Conservation (phyloP, 2,329 filamentous ascomycete genomes). For the Fusarium sp. region DNA sequence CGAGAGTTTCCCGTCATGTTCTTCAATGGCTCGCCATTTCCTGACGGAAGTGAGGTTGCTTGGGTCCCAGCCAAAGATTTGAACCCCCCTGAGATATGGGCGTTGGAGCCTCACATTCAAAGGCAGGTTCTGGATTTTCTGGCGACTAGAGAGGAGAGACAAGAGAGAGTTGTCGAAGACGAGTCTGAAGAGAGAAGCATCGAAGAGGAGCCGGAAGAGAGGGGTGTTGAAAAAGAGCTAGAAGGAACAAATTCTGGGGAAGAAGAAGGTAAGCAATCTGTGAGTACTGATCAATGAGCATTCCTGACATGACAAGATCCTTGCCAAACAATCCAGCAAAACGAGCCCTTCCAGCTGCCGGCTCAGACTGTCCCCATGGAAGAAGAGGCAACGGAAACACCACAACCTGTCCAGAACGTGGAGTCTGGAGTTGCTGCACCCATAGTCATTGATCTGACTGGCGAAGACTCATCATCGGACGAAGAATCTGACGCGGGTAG, state of each 20-base stretch:
- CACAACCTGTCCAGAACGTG: neutral
- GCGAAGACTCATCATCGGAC: neutral
- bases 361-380: neutral
- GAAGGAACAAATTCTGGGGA: neutral
- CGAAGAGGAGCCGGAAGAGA: neutral
- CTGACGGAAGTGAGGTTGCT: constrained; percentile 11
- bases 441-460: neutral
- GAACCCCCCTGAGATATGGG: neutral
- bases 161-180: neutral
- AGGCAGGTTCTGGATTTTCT: constrained; percentile 13
- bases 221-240: neutral
- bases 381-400: neutral
- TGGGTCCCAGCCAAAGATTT: constrained; percentile 28
- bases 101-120: neutral
- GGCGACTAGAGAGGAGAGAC: neutral
- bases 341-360: neutral
- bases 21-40: constrained; percentile 33
- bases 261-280: neutral
- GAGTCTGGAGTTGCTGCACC: neutral
- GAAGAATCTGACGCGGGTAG: neutral
- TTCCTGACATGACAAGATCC: neutral
- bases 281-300: neutral
- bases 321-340: neutral
- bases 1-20: constrained; percentile 35
- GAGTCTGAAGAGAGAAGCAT: neutral